Conservation (phyloP, 352 stramenopile species). For the Globisporangium splendens region DNA sequence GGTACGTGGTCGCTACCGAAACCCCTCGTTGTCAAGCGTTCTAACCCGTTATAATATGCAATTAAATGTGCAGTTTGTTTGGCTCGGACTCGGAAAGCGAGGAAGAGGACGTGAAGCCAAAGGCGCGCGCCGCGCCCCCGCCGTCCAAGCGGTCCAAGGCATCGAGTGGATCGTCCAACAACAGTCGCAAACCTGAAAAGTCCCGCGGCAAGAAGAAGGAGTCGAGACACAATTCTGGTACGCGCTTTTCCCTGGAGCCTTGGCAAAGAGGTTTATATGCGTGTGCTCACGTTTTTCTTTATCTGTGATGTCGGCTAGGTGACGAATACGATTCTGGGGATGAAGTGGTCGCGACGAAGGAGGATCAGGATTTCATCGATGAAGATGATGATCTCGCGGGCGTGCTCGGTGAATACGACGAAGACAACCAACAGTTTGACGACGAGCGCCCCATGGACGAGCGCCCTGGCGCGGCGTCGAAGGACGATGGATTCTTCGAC, state of each 20-base stretch:
- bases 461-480: constrained; percentile 18
- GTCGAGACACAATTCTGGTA: constrained; percentile 17
- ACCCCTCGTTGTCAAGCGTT: no score
- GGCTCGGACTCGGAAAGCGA: constrained; percentile 87
- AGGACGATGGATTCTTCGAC: constrained; percentile 71
- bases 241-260: background rate
- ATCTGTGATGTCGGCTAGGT: constrained; percentile 11
- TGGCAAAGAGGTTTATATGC: background rate
- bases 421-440: constrained; percentile 75
- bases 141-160: constrained; percentile 51
- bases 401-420: constrained; percentile 76
- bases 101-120: constrained; percentile 48
- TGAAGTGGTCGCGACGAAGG: constrained; percentile 64
- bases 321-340: constrained; percentile 88
- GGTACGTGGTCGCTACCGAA: constrained; percentile 23
- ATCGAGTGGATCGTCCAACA: constrained; percentile 1
- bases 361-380: constrained; percentile 88
- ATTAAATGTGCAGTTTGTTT: constrained; percentile 46
- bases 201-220: constrained; percentile 8
- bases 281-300: background rate
- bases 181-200: constrained; percentile 12
- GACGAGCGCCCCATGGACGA: constrained; percentile 74
- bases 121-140: constrained; percentile 35
- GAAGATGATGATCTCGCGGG: constrained; percentile 82
- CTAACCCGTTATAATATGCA: background rate